phyloP scores from a whole-genome alignment of 2,329 filamentous ascomycete genomes.

The Fusarium bulbicola region DNA sequence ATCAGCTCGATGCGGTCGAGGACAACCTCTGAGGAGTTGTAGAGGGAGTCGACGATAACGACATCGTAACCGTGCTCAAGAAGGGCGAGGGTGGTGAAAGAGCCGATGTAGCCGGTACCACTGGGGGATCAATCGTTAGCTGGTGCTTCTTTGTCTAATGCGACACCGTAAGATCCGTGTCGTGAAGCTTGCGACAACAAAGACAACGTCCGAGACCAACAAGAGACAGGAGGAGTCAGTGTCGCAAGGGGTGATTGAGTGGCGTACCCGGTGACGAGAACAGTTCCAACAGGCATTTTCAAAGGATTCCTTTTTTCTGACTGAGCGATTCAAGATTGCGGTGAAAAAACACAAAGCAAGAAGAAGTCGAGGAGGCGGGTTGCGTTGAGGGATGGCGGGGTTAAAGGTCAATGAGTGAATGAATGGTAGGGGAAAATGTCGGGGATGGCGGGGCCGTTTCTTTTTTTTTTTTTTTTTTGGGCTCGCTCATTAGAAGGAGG shows the following conservation, averaged over 20 bases:
- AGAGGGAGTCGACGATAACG: slow-evolving; percentile 94
- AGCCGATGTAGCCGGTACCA: slow-evolving; percentile 99
- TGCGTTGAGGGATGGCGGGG: slow-evolving; percentile 29
- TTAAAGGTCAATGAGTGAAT: slow-evolving; percentile 18
- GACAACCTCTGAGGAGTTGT: slow-evolving; percentile 93
- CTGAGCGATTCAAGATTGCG: slow-evolving; percentile 28
- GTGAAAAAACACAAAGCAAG: slow-evolving; percentile 26
- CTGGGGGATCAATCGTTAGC: slow-evolving; percentile 58
- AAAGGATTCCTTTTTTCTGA: slow-evolving; percentile 37
- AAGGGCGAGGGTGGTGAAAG: slow-evolving; percentile 91
- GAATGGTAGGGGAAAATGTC: background rate
- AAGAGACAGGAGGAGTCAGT: background rate
- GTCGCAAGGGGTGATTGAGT: slow-evolving; percentile 25
- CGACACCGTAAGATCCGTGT: slow-evolving; percentile 12
- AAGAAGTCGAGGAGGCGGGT: slow-evolving; percentile 7
- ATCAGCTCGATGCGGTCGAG: slow-evolving; percentile 96
- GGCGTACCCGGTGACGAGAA: slow-evolving; percentile 87
- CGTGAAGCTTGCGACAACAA: slow-evolving; percentile 29
- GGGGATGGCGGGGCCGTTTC: slow-evolving; percentile 33
- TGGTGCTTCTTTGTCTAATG: slow-evolving; percentile 16
- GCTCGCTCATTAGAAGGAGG: background rate
- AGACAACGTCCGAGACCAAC: background rate
- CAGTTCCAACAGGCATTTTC: slow-evolving; percentile 83
- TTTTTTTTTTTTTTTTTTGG: slow-evolving; percentile 20
- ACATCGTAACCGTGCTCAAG: slow-evolving; percentile 96